phyloP scores from a whole-genome alignment of 2,329 filamentous ascomycete genomes.

The Ceratocystis variospora region DNA sequence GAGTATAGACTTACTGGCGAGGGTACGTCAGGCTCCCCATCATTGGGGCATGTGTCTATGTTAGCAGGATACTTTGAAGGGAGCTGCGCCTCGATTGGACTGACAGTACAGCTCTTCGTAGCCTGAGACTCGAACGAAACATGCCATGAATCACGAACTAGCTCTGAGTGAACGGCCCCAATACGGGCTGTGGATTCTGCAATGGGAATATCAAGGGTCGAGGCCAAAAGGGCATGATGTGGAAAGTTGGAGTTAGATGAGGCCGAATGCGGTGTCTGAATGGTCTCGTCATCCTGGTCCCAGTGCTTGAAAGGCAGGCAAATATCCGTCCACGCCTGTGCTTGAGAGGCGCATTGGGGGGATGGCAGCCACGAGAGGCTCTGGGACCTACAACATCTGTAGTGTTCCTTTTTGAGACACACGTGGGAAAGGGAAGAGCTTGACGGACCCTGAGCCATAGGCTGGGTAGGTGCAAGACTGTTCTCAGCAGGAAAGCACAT shows the following conservation, averaged over 20 bases:
- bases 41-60: not conserved
- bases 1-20: not conserved
- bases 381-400: not conserved
- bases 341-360: not conserved
- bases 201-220: not conserved
- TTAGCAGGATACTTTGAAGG: not conserved
- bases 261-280: not conserved
- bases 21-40: too few relatives aligned
- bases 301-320: slow-evolving; percentile 8
- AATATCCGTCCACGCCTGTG: not conserved
- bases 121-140: not conserved
- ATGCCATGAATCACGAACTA: not conserved
- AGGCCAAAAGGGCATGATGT: not conserved
- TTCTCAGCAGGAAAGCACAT: not conserved
- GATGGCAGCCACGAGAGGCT: not conserved
- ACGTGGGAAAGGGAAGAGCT: not conserved
- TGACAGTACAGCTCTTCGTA: not conserved
- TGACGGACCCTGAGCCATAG: not conserved
- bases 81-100: not conserved
- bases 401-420: not conserved
- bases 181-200: not conserved
- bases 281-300: not conserved
- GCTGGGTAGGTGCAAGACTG: not conserved
- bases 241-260: not conserved
- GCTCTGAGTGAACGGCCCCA: not conserved